Evolutionary conservation across 495 filamentous ascomycete species (phyloP).

Genomic region (Apiosordaria backusii): DNA sequence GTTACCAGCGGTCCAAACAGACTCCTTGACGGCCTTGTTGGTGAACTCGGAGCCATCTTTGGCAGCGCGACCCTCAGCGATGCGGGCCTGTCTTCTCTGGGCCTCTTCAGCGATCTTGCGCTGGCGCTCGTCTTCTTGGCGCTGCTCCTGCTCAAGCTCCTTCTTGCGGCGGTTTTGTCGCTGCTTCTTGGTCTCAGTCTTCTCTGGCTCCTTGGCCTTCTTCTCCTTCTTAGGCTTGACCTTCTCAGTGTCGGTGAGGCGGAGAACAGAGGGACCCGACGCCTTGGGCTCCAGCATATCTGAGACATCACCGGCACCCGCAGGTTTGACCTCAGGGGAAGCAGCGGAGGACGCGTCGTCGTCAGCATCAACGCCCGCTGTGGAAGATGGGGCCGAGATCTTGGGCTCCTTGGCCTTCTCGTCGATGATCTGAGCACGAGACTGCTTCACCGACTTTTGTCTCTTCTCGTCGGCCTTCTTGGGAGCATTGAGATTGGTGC

Average conservation of each 20-base stretch:
- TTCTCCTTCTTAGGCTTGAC: constrained; percentile 57
- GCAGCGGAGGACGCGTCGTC: constrained; percentile 67
- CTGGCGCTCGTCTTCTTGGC: constrained; percentile 70
- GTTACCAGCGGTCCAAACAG: constrained; percentile 55
- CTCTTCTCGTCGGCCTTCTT: constrained; percentile 59
- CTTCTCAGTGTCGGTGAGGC: constrained; percentile 64
- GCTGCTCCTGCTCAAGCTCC: constrained; percentile 65
- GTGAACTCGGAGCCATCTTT: constrained; percentile 63
- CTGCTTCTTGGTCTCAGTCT: constrained; percentile 82
- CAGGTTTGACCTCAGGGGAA: constrained; percentile 58
- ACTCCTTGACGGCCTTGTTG: constrained; percentile 46
- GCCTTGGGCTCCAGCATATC: constrained; percentile 81
- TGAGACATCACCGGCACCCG: constrained; percentile 58
- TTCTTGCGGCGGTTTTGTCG: constrained; percentile 80
- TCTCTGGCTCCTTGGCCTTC: constrained; percentile 53
- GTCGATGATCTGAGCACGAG: constrained; percentile 44
- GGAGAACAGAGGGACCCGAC: constrained; percentile 68
- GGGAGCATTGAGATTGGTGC: constrained; percentile 52
- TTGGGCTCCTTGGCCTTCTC: constrained; percentile 27
- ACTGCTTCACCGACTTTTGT: constrained; percentile 57
- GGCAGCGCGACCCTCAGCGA: constrained; percentile 72
- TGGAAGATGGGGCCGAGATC: constrained; percentile 61
- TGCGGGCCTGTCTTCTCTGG: constrained; percentile 73
- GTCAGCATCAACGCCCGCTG: constrained; percentile 74
- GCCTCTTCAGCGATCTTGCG: constrained; percentile 69